These are phyloP conservation scores for Elongisporangium prolatum DNA, from an alignment of 352 stramenopile genomes.

Conservation along the genomic window DNA sequence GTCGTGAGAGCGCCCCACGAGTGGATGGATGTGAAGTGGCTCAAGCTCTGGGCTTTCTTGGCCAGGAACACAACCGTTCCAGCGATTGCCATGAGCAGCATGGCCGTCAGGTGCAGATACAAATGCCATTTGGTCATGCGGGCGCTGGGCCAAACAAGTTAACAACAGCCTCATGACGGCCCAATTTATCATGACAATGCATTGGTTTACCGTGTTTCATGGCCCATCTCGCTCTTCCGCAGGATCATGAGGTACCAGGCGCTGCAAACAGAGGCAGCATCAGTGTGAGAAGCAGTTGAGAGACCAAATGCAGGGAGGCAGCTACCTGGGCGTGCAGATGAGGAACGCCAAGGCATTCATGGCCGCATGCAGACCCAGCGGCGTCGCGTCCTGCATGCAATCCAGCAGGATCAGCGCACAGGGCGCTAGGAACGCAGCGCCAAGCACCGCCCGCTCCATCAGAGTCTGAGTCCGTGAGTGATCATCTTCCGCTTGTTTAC, in stretches of 20 bases:
- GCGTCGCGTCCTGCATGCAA: constrained; percentile 33
- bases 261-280: constrained; percentile 11
- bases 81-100: constrained; percentile 27
- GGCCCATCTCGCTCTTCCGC: constrained; percentile 32
- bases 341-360: constrained; percentile 48
- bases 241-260: constrained; percentile 54
- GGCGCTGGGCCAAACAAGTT: constrained; percentile 24
- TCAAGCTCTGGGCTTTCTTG: constrained; percentile 22
- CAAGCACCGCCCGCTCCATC: constrained; percentile 19
- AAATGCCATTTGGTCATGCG: constrained; percentile 57
- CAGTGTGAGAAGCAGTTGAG: constrained; percentile 3
- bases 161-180: constrained; percentile 6
- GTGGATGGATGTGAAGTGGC: constrained; percentile 42
- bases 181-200: too few species aligned
- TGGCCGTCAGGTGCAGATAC: constrained; percentile 34
- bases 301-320: too few species aligned
- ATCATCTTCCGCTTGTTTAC: not conserved
- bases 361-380: constrained; percentile 51
- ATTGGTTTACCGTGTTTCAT: constrained; percentile 24
- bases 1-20: constrained; percentile 56
- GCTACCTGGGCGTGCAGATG: constrained; percentile 45
- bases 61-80: constrained; percentile 29
- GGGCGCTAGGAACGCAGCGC: constrained; percentile 46
- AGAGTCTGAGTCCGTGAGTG: not conserved
- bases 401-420: constrained; percentile 38